These are phyloP conservation scores for Hydnum rufescens DNA, from an alignment of 768 basidiomycete genomes.

Conservation along the genomic window DNA sequence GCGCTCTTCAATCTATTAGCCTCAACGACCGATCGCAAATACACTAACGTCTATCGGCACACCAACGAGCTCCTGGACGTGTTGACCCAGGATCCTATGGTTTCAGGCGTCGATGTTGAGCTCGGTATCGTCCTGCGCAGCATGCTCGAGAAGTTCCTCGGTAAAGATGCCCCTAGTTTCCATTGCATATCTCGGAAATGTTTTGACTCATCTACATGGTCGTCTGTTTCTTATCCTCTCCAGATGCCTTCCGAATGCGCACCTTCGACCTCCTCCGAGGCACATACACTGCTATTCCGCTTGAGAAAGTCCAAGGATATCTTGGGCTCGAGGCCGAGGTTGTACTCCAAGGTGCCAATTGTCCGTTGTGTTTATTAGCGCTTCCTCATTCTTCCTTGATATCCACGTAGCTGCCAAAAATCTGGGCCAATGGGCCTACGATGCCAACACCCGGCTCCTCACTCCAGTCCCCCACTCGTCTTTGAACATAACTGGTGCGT, in stretches of 20 bases:
- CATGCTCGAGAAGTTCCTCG: not conserved
- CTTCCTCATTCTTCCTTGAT: not conserved
- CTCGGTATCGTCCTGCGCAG: not conserved
- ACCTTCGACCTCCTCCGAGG: not conserved
- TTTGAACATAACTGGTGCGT: not conserved
- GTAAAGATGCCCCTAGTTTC: not conserved
- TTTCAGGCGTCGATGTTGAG: too few relatives aligned
- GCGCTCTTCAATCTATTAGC: conserved; percentile 29
- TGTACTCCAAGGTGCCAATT: not conserved
- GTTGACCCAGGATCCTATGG: not conserved
- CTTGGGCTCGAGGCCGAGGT: not conserved
- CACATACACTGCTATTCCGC: not conserved
- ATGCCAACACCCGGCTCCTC: not conserved
- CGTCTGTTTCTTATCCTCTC: not conserved
- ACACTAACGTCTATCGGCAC: conserved; percentile 29
- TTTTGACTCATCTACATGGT: not conserved
- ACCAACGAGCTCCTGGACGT: not conserved
- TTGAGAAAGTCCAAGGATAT: not conserved
- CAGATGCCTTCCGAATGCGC: not conserved
- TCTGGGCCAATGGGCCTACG: not conserved
- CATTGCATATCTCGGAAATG: too few relatives aligned
- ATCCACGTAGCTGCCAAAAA: not conserved
- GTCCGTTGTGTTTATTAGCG: not conserved
- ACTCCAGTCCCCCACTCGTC: not conserved
- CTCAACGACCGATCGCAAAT: conserved; percentile 33